phyloP scores from a whole-genome alignment of 148 eudicot genomes.

The Drosera capensis region DNA sequence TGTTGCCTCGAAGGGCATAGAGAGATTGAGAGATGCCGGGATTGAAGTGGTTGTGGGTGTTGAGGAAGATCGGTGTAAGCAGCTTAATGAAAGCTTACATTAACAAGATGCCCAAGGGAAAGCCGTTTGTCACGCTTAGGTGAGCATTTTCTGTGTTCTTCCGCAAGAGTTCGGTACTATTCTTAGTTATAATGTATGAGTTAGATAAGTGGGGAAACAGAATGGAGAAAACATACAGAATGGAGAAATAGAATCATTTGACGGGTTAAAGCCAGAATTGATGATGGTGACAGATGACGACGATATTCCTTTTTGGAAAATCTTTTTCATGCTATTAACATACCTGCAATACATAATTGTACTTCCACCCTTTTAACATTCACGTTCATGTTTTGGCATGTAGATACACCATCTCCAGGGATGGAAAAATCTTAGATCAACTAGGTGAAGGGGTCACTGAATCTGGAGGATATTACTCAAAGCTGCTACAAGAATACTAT shows the following conservation, averaged over 20 bases:
- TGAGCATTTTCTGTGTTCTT: slow-evolving; percentile 8
- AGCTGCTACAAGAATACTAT: slow-evolving; percentile 69
- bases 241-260: too few species aligned
- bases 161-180: too few species aligned
- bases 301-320: too few species aligned
- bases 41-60: slow-evolving; percentile 68
- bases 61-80: slow-evolving; percentile 81
- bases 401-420: slow-evolving; percentile 67
- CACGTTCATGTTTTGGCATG: slow-evolving; percentile 7
- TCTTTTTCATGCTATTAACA: too few species aligned
- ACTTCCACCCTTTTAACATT: neutral
- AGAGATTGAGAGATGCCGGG: slow-evolving; percentile 59
- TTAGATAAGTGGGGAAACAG: too few species aligned
- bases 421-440: slow-evolving; percentile 41
- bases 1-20: slow-evolving; percentile 68
- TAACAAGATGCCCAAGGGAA: slow-evolving; percentile 67
- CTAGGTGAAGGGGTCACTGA: slow-evolving; percentile 36
- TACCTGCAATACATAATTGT: neutral
- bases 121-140: slow-evolving; percentile 75
- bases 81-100: slow-evolving; percentile 65
- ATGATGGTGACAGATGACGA: too few species aligned
- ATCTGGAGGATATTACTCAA: slow-evolving; percentile 73
- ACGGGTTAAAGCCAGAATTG: too few species aligned
- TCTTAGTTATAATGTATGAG: too few species aligned
- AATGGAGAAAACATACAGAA: too few species aligned